A percentile compares a stretch with the other conserved stretches of the same genome.
Conservation (phyloP, 2,329 filamentous ascomycete species). For the Herpotrichia juniperi region DNA sequence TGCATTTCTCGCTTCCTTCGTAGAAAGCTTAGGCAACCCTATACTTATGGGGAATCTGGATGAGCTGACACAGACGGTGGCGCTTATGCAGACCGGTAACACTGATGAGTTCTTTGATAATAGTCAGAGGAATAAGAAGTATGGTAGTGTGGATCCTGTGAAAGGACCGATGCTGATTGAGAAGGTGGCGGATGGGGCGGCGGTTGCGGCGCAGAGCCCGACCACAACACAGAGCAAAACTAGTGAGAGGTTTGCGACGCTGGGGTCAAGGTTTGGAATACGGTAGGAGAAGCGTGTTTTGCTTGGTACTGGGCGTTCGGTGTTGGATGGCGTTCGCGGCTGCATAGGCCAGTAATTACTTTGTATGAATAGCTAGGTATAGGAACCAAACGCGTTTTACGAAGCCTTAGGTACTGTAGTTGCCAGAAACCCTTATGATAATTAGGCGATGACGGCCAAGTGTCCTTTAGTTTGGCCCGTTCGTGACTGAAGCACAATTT, state of each 20-base stretch:
- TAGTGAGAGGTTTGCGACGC: slow-evolving; percentile 41
- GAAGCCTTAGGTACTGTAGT: too few relatives aligned
- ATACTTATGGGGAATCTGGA: slow-evolving; percentile 89
- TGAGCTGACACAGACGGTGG: slow-evolving; percentile 90
- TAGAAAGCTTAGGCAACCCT: slow-evolving; percentile 83
- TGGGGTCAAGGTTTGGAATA: slow-evolving; percentile 42
- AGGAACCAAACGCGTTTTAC: too few relatives aligned
- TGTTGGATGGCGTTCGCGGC: too few relatives aligned
- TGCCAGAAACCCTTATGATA: too few relatives aligned
- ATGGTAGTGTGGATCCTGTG: slow-evolving; percentile 87
- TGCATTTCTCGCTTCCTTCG: slow-evolving; percentile 82
- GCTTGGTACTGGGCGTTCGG: too few relatives aligned
- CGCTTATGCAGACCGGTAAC: slow-evolving; percentile 83
- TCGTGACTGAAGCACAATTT: too few relatives aligned
- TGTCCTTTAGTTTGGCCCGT: too few relatives aligned
- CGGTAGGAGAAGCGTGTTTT: not conserved
- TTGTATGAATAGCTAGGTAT: not conserved
- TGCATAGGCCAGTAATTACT: not conserved
- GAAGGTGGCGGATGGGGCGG: slow-evolving; percentile 61
- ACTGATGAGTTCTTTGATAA: slow-evolving; percentile 98
- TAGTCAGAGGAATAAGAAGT: slow-evolving; percentile 87
- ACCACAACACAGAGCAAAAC: slow-evolving; percentile 26
- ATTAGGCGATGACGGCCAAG: too few relatives aligned
- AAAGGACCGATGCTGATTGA: slow-evolving; percentile 90
- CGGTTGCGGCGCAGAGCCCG: slow-evolving; percentile 41